Base-by-base conservation (phyloP, 176 grass and related monocot species). In the Poa annua region DNA sequence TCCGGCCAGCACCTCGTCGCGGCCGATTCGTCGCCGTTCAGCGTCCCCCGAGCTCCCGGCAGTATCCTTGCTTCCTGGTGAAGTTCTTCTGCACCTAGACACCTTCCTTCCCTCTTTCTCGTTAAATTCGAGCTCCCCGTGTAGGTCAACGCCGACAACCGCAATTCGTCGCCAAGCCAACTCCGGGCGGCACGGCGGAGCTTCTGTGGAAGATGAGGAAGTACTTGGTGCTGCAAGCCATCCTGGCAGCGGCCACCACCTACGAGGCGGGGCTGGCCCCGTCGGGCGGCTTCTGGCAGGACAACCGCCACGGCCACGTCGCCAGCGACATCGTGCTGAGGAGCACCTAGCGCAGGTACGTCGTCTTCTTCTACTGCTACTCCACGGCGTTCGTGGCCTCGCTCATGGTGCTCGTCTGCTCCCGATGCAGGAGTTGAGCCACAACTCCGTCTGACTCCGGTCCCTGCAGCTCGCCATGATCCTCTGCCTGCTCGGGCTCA, bases 201-300 rank as follows among this genome's bases (percentile, higher is more conserved):
- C 87, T 89, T 3, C 77, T 89, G 20, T 89, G 62, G 80, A 86
- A 93, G 25, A 81, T 93, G 71, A 54, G 88, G 16, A 89, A 89
- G 81, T 87, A 83, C 50, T 69, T 93, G 75, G 66, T 92, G 61
- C 87, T 92, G 7, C 64, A 90, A 6, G 87, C 91, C 3, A 86
- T 92, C 64, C 77, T 90, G 21, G 77, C 80, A 7, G 91, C 85
- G 20, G 81, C 90, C 12, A 79, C 87, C 35, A 90, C 90, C 44
- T 92, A 84, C 68, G 72, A 85, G 16, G 76, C 76, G 1, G 90
- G 90, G 22, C 64, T 92, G 1, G 79, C 49, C 11, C 90, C 87
- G 4, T 87, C 90, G 0, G 90, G 90, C 1, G 90, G 90, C 15
- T 87, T 92, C 60, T 92, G 87, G 90, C 91, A 85, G 77, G 81